Conservation (phyloP, 2,329 filamentous ascomycete species). For the Colletotrichum euphorbiae region DNA sequence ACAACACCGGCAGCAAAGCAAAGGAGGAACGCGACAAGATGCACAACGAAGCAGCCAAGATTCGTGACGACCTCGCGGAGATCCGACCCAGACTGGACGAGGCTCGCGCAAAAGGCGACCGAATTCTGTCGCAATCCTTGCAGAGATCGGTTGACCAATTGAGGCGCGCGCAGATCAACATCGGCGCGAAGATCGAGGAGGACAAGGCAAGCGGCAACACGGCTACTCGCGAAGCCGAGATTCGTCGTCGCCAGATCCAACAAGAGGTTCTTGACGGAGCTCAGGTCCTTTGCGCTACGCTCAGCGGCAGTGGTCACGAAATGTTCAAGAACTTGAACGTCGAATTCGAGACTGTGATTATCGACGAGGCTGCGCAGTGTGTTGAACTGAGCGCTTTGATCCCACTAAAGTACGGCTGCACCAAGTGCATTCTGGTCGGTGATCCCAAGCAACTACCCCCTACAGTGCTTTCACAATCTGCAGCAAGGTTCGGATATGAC, state of each 20-base stretch:
- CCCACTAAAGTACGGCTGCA: slow-evolving; percentile 95
- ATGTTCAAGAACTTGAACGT: slow-evolving; percentile 96
- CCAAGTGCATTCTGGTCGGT: slow-evolving; percentile 96
- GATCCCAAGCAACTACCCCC: slow-evolving; percentile 97
- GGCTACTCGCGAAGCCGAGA: slow-evolving; percentile 84
- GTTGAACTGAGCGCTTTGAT: slow-evolving; percentile 97
- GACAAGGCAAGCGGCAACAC: slow-evolving; percentile 88
- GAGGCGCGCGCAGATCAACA: slow-evolving; percentile 77
- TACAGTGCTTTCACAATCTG: slow-evolving; percentile 93
- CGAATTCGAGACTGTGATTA: slow-evolving; percentile 98
- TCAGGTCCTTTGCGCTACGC: slow-evolving; percentile 92
- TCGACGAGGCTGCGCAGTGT: slow-evolving; percentile 97
- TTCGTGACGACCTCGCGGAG: slow-evolving; percentile 80
- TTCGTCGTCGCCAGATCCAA: slow-evolving; percentile 85
- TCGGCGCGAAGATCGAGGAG: slow-evolving; percentile 87
- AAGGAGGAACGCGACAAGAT: slow-evolving; percentile 68
- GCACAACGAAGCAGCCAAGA: slow-evolving; percentile 72
- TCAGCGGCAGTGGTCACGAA: slow-evolving; percentile 95
- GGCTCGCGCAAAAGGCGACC: slow-evolving; percentile 61
- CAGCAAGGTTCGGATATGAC: slow-evolving; percentile 92
- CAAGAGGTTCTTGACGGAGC: slow-evolving; percentile 91
- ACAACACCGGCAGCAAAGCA: slow-evolving; percentile 68
- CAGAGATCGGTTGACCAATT: slow-evolving; percentile 82
- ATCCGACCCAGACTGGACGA: slow-evolving; percentile 79
- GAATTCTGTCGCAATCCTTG: slow-evolving; percentile 63